A percentile compares a stretch with the other conserved stretches of the same genome.
Evolutionary conservation across 352 stramenopile genomes (phyloP).

Genomic region (Globisporangium okanoganense): DNA sequence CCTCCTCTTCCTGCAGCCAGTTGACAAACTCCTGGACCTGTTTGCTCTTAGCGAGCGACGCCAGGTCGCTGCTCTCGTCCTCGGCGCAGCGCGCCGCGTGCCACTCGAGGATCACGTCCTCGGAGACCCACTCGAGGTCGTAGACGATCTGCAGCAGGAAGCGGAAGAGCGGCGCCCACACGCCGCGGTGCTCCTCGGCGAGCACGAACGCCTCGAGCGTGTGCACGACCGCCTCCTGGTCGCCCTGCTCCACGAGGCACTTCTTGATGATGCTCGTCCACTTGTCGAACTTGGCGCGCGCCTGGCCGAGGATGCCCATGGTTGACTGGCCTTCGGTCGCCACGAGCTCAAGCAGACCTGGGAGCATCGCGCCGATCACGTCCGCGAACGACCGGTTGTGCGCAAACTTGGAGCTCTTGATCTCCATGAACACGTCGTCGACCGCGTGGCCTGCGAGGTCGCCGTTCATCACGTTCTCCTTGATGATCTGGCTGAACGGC

Average conservation of each 20-base stretch:
- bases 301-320: slow-evolving; percentile 67
- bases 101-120: slow-evolving; percentile 92
- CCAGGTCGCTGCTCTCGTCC: slow-evolving; percentile 22
- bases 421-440: slow-evolving; percentile 91
- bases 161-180: slow-evolving; percentile 86
- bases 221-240: slow-evolving; percentile 57
- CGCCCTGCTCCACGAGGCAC: slow-evolving; percentile 82
- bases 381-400: slow-evolving; percentile 86
- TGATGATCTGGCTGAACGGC: slow-evolving; percentile 74
- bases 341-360: slow-evolving; percentile 66
- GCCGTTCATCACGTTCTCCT: slow-evolving; percentile 76
- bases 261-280: slow-evolving; percentile 90
- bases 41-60: slow-evolving; percentile 57
- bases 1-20: slow-evolving; percentile 83
- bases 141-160: slow-evolving; percentile 93
- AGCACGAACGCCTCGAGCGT: slow-evolving; percentile 59
- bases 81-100: slow-evolving; percentile 50
- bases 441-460: slow-evolving; percentile 73
- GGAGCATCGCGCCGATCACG: slow-evolving; percentile 73
- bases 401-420: slow-evolving; percentile 93
- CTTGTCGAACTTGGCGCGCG: slow-evolving; percentile 85
- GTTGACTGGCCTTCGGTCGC: slow-evolving; percentile 39
- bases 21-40: slow-evolving; percentile 93
- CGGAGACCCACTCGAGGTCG: slow-evolving; percentile 90
- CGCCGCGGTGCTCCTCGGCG: slow-evolving; percentile 28